Percentiles rank a stretch among this genome's conserved stretches.
phyloP scores from a whole-genome alignment of 768 basidiomycete genomes.

The Mycena kentingensis region DNA sequence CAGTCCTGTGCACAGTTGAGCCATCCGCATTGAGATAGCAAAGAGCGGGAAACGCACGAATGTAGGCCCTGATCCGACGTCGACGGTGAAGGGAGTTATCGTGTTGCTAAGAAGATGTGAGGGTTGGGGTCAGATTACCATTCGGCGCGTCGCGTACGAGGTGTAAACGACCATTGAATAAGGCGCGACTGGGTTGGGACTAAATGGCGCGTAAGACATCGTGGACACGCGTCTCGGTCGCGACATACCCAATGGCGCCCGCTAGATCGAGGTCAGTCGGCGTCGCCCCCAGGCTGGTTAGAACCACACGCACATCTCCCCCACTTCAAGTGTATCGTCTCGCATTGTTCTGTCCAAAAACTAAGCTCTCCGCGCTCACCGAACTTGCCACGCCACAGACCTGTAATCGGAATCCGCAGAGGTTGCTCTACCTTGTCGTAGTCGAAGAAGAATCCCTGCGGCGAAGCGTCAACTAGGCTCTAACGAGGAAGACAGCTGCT shows the following conservation, averaged over 20 bases:
- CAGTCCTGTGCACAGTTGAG: constrained; percentile 38
- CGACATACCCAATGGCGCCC: constrained; percentile 12
- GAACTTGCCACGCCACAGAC: constrained; percentile 16
- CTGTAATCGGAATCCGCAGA: constrained; percentile 36
- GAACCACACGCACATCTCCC: constrained; percentile 33
- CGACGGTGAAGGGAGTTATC: constrained; percentile 44
- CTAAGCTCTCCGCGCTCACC: neutral
- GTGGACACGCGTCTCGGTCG: neutral
- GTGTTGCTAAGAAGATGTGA: constrained; percentile 30
- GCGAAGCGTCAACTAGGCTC: neutral
- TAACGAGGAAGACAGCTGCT: neutral
- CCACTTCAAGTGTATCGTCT: constrained; percentile 40
- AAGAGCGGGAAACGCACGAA: constrained; percentile 30
- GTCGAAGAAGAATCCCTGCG: constrained; percentile 41
- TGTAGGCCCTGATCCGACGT: constrained; percentile 36
- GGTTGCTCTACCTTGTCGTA: constrained; percentile 32
- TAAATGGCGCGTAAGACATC: constrained; percentile 19
- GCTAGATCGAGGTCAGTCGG: neutral
- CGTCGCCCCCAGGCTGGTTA: constrained; percentile 24
- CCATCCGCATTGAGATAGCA: neutral
- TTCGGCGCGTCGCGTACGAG: constrained; percentile 35
- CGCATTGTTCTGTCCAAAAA: constrained; percentile 36
- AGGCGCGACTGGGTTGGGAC: constrained; percentile 48
- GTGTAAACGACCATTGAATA: constrained; percentile 53
- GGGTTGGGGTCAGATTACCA: neutral